A percentile compares a stretch with the other conserved stretches of the same genome.
phyloP scores from a whole-genome alignment of 2,329 filamentous ascomycete genomes.

The Penicillium rolfsii region DNA sequence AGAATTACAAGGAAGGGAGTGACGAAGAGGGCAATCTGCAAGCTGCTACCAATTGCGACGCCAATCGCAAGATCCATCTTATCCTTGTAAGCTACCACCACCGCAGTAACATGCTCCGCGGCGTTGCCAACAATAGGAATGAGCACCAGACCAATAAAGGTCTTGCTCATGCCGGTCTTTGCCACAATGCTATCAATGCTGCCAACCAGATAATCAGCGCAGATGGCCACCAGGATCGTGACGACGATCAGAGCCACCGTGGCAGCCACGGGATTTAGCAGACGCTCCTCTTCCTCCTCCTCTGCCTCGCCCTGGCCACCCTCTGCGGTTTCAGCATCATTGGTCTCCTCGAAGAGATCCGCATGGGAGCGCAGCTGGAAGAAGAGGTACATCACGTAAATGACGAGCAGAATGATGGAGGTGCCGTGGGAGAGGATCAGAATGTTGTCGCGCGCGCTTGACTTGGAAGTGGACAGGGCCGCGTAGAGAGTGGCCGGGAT shows the following conservation, averaged over 20 bases:
- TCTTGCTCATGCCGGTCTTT: slow-evolving; percentile 72
- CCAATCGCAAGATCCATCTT: slow-evolving; percentile 71
- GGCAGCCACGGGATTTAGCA: slow-evolving; percentile 67
- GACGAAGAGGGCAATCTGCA: slow-evolving; percentile 81
- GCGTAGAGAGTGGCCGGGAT: slow-evolving; percentile 76
- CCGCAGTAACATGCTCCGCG: slow-evolving; percentile 79
- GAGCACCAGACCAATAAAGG: slow-evolving; percentile 77
- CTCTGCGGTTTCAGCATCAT: slow-evolving; percentile 45
- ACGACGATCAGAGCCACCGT: slow-evolving; percentile 68
- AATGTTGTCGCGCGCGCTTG: slow-evolving; percentile 56
- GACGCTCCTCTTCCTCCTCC: slow-evolving; percentile 54
- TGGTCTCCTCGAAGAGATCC: slow-evolving; percentile 65
- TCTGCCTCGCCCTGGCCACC: slow-evolving; percentile 47
- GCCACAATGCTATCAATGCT: slow-evolving; percentile 74
- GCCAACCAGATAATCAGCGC: slow-evolving; percentile 76
- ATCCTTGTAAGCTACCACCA: slow-evolving; percentile 76
- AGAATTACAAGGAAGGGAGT: slow-evolving; percentile 79
- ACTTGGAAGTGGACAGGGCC: slow-evolving; percentile 56
- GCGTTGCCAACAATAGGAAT: slow-evolving; percentile 81
- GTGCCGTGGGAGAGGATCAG: slow-evolving; percentile 75
- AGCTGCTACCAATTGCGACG: slow-evolving; percentile 78
- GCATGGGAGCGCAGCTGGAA: slow-evolving; percentile 79
- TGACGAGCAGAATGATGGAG: slow-evolving; percentile 71
- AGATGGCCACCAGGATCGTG: slow-evolving; percentile 71
- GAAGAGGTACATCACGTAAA: slow-evolving; percentile 76